phyloP scores from a whole-genome alignment of 306 rosid genomes.

The Carpinus viminea region DNA sequence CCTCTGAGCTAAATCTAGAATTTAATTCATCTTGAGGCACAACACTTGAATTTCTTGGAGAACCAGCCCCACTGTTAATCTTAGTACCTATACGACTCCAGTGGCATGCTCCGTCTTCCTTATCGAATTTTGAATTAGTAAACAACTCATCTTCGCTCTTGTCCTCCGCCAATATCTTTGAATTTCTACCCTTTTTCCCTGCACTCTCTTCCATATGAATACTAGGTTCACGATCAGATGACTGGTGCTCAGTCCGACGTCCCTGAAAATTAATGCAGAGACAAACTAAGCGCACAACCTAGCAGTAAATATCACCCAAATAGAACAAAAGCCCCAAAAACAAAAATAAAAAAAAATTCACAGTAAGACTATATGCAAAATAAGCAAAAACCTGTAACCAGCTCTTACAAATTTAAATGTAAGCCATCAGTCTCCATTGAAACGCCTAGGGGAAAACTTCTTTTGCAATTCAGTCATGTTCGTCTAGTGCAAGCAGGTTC shows the following conservation, averaged over 20 bases:
- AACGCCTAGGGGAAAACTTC: conserved; percentile 96
- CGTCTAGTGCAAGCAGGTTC: conserved; percentile 87
- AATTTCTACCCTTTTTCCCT: conserved; percentile 24
- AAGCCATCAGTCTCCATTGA: conserved; percentile 93
- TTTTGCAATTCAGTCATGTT: conserved; percentile 82
- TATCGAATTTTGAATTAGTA: conserved; percentile 25
- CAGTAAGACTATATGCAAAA: conserved; percentile 32
- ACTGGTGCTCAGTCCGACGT: neutral
- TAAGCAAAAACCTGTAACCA: conserved; percentile 58
- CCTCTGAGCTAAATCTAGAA: conserved; percentile 33
- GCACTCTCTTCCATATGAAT: conserved; percentile 15
- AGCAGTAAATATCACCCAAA: neutral
- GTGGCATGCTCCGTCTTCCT: conserved; percentile 24
- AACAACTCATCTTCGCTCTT: conserved; percentile 23
- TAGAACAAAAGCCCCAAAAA: neutral
- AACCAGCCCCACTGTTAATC: conserved; percentile 31
- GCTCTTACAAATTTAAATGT: conserved; percentile 95
- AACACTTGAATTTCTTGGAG: conserved; percentile 34
- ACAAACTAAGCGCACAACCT: conserved; percentile 28
- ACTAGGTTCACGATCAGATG: conserved; percentile 8
- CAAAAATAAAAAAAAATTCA: neutral
- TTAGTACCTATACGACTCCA: conserved; percentile 12
- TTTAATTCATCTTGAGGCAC: conserved; percentile 30
- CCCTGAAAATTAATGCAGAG: conserved; percentile 29
- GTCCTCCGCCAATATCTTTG: conserved; percentile 26